Base-by-base conservation (phyloP, 2,329 filamentous ascomycete species). In the Microsporum ferrugineum region DNA sequence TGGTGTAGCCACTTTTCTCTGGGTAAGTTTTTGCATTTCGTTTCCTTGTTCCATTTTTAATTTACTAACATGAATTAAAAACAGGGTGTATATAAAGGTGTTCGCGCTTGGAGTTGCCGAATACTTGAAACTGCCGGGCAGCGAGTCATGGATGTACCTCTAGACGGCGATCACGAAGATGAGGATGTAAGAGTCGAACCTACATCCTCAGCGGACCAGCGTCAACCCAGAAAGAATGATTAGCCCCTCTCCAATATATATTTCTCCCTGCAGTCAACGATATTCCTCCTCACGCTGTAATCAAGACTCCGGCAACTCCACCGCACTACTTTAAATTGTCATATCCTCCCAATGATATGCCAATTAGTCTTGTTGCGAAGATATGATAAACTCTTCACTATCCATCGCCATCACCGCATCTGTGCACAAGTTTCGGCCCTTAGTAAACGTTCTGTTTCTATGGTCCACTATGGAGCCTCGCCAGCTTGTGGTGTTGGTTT, bases 311-410 rank as follows among this genome's bases (percentile, higher is more conserved):
- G 10, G 2, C 43, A 27, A 27, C 43, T 47, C 33, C 31, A 47
- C 31, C 88, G 90, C 90, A 92, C 88, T 87, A 88, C 88, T 87
- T 95, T 96, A 88, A 96, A 91, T 94, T 95, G 89, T 83, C 89
- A 91, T 83, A 82, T 80, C 79, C 80, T 83, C 78, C 82, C 88
- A 83, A 83, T 92, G 86, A 85, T 84, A 84, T 91, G 89, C 85
- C 87, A 86, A 94, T 91, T 86, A 94, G 91, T 96, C 91, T 88
- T 84, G 86, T 88, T 95, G 91, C 91, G 89, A 80, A 96, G 81
- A 96, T 82, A 66, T 68, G 81, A 68, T 67, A 59, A 53, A 68
- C 64, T 67, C 70, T 72, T 71, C 67, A 36, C 65, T 69, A 73
- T 73, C 72, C 67, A 67, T 68, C 65, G 64, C 58, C 55, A 33